Base-by-base conservation (phyloP, 2,329 filamentous ascomycete species). In the Cordyceps militaris region DNA sequence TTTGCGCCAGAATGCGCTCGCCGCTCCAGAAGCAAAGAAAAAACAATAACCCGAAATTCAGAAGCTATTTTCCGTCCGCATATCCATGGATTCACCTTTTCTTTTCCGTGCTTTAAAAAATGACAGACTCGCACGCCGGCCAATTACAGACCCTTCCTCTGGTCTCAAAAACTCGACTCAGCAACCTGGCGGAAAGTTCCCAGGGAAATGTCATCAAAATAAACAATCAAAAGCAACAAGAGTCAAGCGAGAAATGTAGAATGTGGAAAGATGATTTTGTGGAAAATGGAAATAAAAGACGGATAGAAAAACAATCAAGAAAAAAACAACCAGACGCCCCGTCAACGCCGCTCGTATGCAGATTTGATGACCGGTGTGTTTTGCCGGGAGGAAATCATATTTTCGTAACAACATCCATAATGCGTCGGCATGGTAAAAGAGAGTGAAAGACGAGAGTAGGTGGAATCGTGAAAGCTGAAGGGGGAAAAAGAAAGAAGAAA, bases 311-410 rank as follows among this genome's bases (percentile, higher is more conserved):
- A 52, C n/a, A 57, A 19, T n/a, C 34, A 38, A 58, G 56, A 52
- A 48, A 44, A 61, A 24, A 42, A 52, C 54, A 55, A 57, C 21
- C n/a, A 55, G 44, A 49, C 21, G 58, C 57, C 44, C 52, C 43
- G 43, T 54, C 57, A 67, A 71, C 69, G 66, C 69, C 69, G 54
- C 61, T 68, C 58, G 55, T 62, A 71, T 71, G 69, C 66, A 66
- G 32, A 57, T 51, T 34, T 49, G 34, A 43, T 23, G 24, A 26
- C 55, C 48, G 32, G 23, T 23, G 19, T 8, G 11, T 51, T 21
- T 43, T 28, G 36, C 36, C 21, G 36, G 16, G 11, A 8, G 57
- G 54, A 57, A 55, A 40, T 3, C 19, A n/a, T 48, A 36, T 32
- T 23, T 14, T 56, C 53, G 19, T 56, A 38, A 38, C 34, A 32